Conservation (phyloP, 805 yeast species). For the Myxozyma kluyveri region DNA sequence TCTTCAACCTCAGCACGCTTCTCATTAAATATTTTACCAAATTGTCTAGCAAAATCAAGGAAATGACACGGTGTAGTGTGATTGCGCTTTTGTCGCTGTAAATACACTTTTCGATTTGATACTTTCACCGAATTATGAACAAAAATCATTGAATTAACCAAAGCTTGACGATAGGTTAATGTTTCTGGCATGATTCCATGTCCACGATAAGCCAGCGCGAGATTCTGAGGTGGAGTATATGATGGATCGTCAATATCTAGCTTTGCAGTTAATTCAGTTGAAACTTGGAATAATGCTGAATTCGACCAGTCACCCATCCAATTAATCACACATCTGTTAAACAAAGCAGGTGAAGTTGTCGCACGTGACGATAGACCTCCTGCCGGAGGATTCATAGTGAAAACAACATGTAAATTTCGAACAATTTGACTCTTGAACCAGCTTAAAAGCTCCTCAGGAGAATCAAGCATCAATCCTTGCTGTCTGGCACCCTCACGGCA, state of each 20-base stretch:
- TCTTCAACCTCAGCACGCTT: slow-evolving; percentile 55
- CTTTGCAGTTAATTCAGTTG: slow-evolving; percentile 41
- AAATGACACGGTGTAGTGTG: slow-evolving; percentile 53
- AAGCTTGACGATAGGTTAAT: slow-evolving; percentile 44
- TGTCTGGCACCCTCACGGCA: slow-evolving; percentile 57
- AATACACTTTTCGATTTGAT: slow-evolving; percentile 11
- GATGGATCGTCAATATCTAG: slow-evolving; percentile 56
- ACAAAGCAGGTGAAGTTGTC: slow-evolving; percentile 79
- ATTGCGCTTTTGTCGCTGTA: slow-evolving; percentile 11
- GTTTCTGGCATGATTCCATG: slow-evolving; percentile 10
- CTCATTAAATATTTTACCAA: slow-evolving; percentile 40
- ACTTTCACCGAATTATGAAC: slow-evolving; percentile 44
- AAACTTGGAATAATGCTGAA: slow-evolving; percentile 51
- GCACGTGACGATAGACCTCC: slow-evolving; percentile 44
- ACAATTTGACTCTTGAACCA: slow-evolving; percentile 76
- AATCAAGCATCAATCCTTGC: slow-evolving; percentile 62
- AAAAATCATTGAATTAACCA: slow-evolving; percentile 48
- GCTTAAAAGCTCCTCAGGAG: slow-evolving; percentile 62
- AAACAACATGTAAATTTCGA: slow-evolving; percentile 74
- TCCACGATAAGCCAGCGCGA: slow-evolving; percentile 14
- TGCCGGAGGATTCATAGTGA: slow-evolving; percentile 62
- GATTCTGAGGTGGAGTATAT: slow-evolving; percentile 40
- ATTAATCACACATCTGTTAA: slow-evolving; percentile 82
- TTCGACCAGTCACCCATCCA: slow-evolving; percentile 86
- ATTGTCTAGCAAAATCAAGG: slow-evolving; percentile 47